These are phyloP conservation scores for Ascobolus immersus DNA, from an alignment of 495 filamentous ascomycete species.

Conservation along the genomic window DNA sequence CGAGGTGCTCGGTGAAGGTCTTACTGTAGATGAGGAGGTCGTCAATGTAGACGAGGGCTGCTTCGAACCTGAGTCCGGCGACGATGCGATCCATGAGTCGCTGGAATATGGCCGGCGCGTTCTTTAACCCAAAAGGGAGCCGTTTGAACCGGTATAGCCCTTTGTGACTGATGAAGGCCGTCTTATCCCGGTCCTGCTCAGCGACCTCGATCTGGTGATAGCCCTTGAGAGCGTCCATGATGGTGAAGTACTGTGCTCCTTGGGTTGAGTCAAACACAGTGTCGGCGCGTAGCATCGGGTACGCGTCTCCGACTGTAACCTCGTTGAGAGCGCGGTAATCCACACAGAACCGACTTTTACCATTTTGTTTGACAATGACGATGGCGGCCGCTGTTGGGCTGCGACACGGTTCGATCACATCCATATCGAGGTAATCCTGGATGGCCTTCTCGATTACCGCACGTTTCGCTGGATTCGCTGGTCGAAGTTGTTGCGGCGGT, in stretches of 20 bases:
- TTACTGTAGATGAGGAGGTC: background rate
- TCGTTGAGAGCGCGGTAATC: slow-evolving; percentile 1
- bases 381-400: background rate
- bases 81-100: slow-evolving; percentile 2
- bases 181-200: background rate
- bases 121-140: background rate
- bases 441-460: background rate
- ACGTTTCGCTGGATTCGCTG: background rate
- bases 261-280: background rate
- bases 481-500: background rate
- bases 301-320: slow-evolving; percentile 1
- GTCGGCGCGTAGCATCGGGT: background rate
- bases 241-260: background rate
- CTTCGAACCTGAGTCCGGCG: background rate
- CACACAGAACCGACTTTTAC: slow-evolving; percentile 2
- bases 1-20: background rate
- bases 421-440: background rate
- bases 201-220: background rate
- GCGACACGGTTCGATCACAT: background rate
- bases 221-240: background rate
- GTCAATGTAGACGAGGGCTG: slow-evolving; percentile 3
- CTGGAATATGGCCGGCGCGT: slow-evolving; percentile 2
- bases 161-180: background rate
- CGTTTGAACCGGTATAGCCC: background rate
- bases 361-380: slow-evolving; percentile 1